phyloP scores from a whole-genome alignment of 2,329 filamentous ascomycete species.

The Penicillium sp. region DNA sequence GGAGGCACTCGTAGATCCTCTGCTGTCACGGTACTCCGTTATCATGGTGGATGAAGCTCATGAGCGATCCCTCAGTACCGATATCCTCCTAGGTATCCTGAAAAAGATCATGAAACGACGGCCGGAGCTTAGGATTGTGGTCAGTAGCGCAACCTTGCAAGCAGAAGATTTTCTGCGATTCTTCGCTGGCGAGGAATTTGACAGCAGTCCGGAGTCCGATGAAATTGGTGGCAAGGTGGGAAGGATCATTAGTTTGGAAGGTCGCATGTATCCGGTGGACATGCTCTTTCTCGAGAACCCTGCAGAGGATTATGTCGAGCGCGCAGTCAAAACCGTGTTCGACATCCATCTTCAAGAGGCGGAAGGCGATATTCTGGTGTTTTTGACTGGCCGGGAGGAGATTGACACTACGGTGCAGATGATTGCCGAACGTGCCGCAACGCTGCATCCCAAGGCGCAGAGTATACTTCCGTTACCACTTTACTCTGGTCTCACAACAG shows the following conservation, averaged over 20 bases:
- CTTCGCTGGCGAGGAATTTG: conserved; percentile 51
- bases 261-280: conserved; percentile 80
- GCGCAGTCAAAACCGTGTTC: conserved; percentile 71
- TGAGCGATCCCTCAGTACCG: conserved; percentile 83
- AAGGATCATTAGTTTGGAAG: conserved; percentile 73
- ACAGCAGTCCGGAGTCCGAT: conserved; percentile 28
- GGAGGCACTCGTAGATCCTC: conserved; percentile 84
- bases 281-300: conserved; percentile 69
- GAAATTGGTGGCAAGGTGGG: conserved; percentile 41
- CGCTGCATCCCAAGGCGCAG: conserved; percentile 52
- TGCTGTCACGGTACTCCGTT: conserved; percentile 82
- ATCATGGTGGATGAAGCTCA: conserved; percentile 98
- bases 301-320: conserved; percentile 76
- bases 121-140: conserved; percentile 72
- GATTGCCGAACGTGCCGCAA: conserved; percentile 61
- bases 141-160: conserved; percentile 88
- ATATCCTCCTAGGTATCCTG: conserved; percentile 76
- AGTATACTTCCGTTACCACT: conserved; percentile 65
- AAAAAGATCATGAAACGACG: conserved; percentile 81
- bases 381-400: conserved; percentile 85
- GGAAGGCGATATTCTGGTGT: conserved; percentile 80
- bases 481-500: conserved; percentile 78
- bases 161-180: conserved; percentile 77
- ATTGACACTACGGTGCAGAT: conserved; percentile 75
- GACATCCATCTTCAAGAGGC: conserved; percentile 75